Evolutionary conservation across 2,329 filamentous ascomycete genomes (phyloP).

Genomic region (Ophiocordyceps sinensis): DNA sequence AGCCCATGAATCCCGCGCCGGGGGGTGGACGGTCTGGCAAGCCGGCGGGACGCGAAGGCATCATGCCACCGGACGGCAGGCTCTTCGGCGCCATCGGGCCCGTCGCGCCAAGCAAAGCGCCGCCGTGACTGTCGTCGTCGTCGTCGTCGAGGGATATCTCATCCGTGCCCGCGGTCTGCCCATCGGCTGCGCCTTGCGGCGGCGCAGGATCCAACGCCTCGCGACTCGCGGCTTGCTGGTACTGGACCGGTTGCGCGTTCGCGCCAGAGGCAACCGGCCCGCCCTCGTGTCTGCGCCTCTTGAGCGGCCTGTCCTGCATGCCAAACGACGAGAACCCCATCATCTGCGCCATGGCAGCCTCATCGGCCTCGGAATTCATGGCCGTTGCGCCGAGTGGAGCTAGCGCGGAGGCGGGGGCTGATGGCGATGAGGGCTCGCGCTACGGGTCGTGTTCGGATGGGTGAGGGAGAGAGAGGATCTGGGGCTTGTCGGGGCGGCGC

Average conservation of each 20-base stretch:
- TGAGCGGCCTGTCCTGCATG: slow-evolving; percentile 25
- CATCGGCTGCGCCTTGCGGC: background rate
- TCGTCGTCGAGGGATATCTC: slow-evolving; percentile 31
- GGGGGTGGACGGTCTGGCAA: slow-evolving; percentile 18
- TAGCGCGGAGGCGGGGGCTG: no score
- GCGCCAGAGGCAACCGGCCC: slow-evolving; percentile 26
- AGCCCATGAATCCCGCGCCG: background rate
- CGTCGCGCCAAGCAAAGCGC: slow-evolving; percentile 10
- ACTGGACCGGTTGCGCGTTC: background rate
- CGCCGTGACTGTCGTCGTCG: slow-evolving; percentile 9
- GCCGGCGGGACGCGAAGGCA: slow-evolving; percentile 13
- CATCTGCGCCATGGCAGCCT: slow-evolving; percentile 44
- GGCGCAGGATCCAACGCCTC: background rate
- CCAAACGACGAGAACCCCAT: slow-evolving; percentile 68
- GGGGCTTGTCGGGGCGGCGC: no score
- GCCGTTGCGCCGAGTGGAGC: background rate
- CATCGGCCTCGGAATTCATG: slow-evolving; percentile 9
- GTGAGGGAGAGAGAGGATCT: no score
- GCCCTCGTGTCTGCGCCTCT: slow-evolving; percentile 54
- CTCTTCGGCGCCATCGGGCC: slow-evolving; percentile 1
- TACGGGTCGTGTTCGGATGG: no score
- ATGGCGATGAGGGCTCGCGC: no score
- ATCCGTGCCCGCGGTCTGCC: slow-evolving; percentile 19
- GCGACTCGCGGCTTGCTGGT: background rate
- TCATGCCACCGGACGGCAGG: background rate